Evolutionary conservation across 2,329 filamentous ascomycete genomes (phyloP), one percentile per base, ranked within the genome.

Genomic region (Fusarium sp.): DNA sequence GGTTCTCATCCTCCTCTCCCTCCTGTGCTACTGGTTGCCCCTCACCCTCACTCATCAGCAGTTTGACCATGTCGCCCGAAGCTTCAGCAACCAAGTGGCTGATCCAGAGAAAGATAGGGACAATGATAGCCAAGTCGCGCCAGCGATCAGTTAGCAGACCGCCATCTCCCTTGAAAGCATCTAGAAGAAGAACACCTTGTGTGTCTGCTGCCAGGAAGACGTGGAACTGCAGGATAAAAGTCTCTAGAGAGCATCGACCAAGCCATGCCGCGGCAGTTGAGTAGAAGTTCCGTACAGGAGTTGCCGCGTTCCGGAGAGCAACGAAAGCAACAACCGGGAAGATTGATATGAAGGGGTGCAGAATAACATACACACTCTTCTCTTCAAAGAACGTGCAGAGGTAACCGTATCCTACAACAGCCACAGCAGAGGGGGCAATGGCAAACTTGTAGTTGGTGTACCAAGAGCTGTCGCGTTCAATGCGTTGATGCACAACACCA

Each of bases 151-250:
- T 26, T 8, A 72, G 38, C 0, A 73, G 53, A 26, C 57, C 69
- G 13, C 67, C 68, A 22, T 72, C 67, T 3, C 64, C 65, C 4
- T 67, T 62, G 61, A 72, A 71, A 7, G 55, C 26, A 12, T 70
- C 70, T 10, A 73, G 38, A 7, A 72, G 61, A 7, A 89, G 77
- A 5, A 84, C 64, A 0, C 82, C 84, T 29, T 79, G 81, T 3
- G 83, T 82, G 65, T 89, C 85, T 3, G 80, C 84, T 2, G 84
- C 85, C 8, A 89, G 79, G 80, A 84, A 87, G 49, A 88, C 78
- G 70, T 90, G 87, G 69, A 83, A 83, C 63, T 88, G 85, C 34
- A 89, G 74, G 6, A 86, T 77, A 61, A 85, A 87, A 1, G 84
- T 82, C 72, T 89, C 87, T 1, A 88, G 79, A 0, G 85, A 85